These are phyloP conservation scores for Diplogelasinospora grovesii DNA, from an alignment of 495 filamentous ascomycete genomes.

Conservation along the genomic window DNA sequence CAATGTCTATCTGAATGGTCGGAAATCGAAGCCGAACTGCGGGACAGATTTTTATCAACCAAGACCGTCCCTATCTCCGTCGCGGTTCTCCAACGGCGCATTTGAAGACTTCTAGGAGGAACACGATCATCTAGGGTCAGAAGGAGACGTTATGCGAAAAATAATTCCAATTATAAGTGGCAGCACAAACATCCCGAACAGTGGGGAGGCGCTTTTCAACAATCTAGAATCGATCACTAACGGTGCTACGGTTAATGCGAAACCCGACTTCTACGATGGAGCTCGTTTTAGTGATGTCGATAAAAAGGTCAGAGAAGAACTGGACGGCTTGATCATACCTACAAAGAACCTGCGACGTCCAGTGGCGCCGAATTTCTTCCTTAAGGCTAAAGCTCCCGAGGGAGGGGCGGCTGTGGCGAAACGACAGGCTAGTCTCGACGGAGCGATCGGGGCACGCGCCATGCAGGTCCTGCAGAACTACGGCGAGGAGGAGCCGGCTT, in stretches of 20 bases:
- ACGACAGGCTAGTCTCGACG: constrained; percentile 37
- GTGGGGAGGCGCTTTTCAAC: constrained; percentile 6
- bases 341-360: constrained; percentile 28
- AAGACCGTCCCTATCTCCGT: constrained; percentile 11
- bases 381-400: constrained; percentile 31
- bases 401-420: constrained; percentile 25
- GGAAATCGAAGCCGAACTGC: not conserved
- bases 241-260: constrained; percentile 10
- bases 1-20: constrained; percentile 18
- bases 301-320: constrained; percentile 8
- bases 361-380: constrained; percentile 36
- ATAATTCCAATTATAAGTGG: constrained; percentile 10
- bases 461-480: constrained; percentile 42
- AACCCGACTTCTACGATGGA: constrained; percentile 32
- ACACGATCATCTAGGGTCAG: not conserved
- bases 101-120: constrained; percentile 2
- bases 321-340: constrained; percentile 28
- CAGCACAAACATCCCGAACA: constrained; percentile 7
- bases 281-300: constrained; percentile 14
- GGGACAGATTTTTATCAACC: not conserved
- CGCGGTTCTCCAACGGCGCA: not conserved
- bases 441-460: constrained; percentile 39
- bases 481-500: constrained; percentile 24
- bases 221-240: constrained; percentile 7
- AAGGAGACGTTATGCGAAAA: constrained; percentile 4